Percentiles rank a stretch among this genome's conserved stretches.
Conservation (phyloP, 805 yeast species). For the Yarrowia sp. region DNA sequence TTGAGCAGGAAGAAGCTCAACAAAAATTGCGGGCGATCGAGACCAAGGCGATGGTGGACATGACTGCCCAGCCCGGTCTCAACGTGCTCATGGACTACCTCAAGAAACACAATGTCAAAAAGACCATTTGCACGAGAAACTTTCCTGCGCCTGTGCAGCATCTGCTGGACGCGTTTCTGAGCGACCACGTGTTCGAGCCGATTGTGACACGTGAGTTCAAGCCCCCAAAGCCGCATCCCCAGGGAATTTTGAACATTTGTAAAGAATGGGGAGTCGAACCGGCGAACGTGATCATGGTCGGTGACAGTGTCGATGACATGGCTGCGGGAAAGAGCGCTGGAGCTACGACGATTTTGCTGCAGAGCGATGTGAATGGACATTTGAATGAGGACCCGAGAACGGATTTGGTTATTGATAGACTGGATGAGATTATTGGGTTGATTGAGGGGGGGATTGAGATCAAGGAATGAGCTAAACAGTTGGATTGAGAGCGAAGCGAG, state of each 20-base stretch:
- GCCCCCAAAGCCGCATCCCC: conserved; percentile 75
- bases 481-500: too few species aligned
- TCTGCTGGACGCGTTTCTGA: conserved; percentile 56
- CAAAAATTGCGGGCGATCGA: conserved; percentile 61
- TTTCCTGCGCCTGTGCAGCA: conserved; percentile 61
- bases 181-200: conserved; percentile 56
- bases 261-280: conserved; percentile 55
- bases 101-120: conserved; percentile 50
- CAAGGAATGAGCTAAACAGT: conserved; percentile 20
- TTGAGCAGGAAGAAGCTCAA: conserved; percentile 55
- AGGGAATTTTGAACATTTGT: conserved; percentile 66
- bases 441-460: conserved; percentile 51
- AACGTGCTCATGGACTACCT: conserved; percentile 52
- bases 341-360: conserved; percentile 61
- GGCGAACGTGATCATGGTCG: conserved; percentile 66
- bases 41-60: conserved; percentile 64
- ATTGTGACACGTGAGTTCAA: conserved; percentile 67
- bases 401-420: conserved; percentile 51
- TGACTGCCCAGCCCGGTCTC: conserved; percentile 60
- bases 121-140: conserved; percentile 71
- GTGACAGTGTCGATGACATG: conserved; percentile 77
- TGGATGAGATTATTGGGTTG: conserved; percentile 52
- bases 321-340: conserved; percentile 70
- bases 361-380: conserved; percentile 59
- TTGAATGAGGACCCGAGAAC: conserved; percentile 53